A percentile compares a stretch with the other conserved stretches of the same genome.
These are phyloP conservation scores for Metarhizium robertsii DNA, from an alignment of 2,329 filamentous ascomycete species.

Conservation along the genomic window DNA sequence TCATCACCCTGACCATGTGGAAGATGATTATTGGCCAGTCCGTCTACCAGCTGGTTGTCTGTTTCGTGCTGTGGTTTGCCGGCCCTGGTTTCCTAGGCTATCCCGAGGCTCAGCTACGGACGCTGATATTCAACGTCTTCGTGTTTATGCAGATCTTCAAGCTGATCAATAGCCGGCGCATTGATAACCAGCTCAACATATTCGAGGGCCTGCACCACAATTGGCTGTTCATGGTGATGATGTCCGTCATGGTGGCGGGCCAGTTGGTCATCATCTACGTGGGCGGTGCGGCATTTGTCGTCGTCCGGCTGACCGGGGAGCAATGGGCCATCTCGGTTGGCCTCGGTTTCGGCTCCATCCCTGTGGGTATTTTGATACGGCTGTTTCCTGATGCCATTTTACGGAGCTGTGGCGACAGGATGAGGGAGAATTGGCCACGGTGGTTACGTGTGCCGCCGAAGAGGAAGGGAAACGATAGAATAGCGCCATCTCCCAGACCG, in stretches of 20 bases:
- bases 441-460: no score
- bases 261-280: conserved; percentile 66
- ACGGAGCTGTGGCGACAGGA: no score
- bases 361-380: conserved; percentile 64
- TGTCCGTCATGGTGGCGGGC: conserved; percentile 59
- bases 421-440: no score
- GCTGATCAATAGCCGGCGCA: conserved; percentile 36
- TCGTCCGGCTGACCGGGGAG: conserved; percentile 48
- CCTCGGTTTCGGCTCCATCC: conserved; percentile 67
- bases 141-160: conserved; percentile 69
- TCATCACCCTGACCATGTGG: conserved; percentile 59
- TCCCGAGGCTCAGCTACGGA: conserved; percentile 31
- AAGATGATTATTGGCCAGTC: conserved; percentile 57
- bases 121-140: conserved; percentile 60
- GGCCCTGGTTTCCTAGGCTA: conserved; percentile 47
- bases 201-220: conserved; percentile 62
- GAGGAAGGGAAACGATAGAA: no score
- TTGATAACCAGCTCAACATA: conserved; percentile 69
- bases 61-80: conserved; percentile 49
- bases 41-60: conserved; percentile 48
- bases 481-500: no score
- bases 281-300: conserved; percentile 61
- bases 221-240: conserved; percentile 61
- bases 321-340: conserved; percentile 79
- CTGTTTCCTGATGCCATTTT: conserved; percentile 53